Evolutionary conservation across 2,329 filamentous ascomycete species (phyloP), one percentile per base, ranked within the genome.

Genomic region (Chaetomiaceae sp.): DNA sequence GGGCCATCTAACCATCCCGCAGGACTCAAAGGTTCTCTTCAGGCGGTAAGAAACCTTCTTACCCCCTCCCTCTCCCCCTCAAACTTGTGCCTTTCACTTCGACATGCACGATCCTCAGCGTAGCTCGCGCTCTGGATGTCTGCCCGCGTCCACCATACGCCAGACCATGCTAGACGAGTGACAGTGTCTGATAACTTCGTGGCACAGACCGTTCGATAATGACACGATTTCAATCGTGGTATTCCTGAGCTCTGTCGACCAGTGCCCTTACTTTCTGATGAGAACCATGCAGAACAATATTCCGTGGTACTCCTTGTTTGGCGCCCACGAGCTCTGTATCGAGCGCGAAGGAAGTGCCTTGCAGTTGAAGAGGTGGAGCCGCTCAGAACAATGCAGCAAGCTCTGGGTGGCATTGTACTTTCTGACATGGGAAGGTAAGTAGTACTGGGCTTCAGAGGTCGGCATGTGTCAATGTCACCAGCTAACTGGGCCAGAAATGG

Each of bases 381-480:
- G 61, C 0, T 64, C 64, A 0, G 72, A 73, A 37, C 64, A 67
- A 9, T 66, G 71, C 34, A 65, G 72, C 51, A 82, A 76, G 59
- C 61, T 72, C 1, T 85, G 81, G 81, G 77, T 77, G 1, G 72
- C 68, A 4, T 65, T 85, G 5, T 77, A 72, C 53, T 84, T 84
- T 55, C 66, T 76, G 51, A 82, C 79, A 1, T 84, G 79, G 79
- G 81, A 84, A 72, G 79, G 80, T 81, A 60, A 52, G 72, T 60
- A 53, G 48, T 20, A 34, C 42, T 27, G 6, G 11, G 27, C 13
- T 2, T 9, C 25, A 11, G 18, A 23, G n/a, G 30, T 5, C 20
- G 18, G 45, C 30, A 21, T n/a, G 38, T 14, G 13, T 20, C 11
- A 20, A 40, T 27, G n/a, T 6, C 4, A 7, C 10, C 37, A 25